phyloP scores from a whole-genome alignment of 495 filamentous ascomycete genomes.

The Bathelium albidoporum region DNA sequence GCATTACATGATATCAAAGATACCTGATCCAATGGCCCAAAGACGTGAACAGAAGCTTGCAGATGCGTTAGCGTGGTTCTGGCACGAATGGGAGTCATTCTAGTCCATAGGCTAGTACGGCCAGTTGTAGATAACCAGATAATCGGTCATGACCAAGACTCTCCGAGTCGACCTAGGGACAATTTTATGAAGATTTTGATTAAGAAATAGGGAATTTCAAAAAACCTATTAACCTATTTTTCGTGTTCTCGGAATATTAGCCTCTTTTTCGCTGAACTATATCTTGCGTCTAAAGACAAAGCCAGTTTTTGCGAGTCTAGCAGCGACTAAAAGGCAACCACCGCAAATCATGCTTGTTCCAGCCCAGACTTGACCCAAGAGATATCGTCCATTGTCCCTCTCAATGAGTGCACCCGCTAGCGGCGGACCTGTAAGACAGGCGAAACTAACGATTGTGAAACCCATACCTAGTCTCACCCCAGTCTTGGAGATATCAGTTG shows the following conservation, averaged over 20 bases:
- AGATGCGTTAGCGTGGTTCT: neutral
- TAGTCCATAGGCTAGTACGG: too few relatives aligned
- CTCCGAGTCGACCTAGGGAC: neutral
- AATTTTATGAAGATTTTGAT: neutral
- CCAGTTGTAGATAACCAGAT: neutral
- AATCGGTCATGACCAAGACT: neutral
- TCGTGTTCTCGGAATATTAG: too few relatives aligned
- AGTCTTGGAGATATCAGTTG: slow-evolving; percentile 26
- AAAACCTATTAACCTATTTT: too few relatives aligned
- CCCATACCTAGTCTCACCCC: slow-evolving; percentile 32
- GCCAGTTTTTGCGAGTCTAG: slow-evolving; percentile 22
- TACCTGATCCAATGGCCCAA: too few relatives aligned
- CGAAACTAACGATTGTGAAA: slow-evolving; percentile 26
- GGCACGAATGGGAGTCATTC: neutral
- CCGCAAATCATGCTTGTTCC: slow-evolving; percentile 19
- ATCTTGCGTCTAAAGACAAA: slow-evolving; percentile 17
- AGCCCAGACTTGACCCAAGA: slow-evolving; percentile 26
- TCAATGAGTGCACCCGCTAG: slow-evolving; percentile 30
- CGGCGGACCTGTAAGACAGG: slow-evolving; percentile 29
- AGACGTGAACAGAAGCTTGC: neutral
- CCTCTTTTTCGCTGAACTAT: too few relatives aligned
- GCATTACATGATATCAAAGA: too few relatives aligned
- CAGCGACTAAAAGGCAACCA: slow-evolving; percentile 15
- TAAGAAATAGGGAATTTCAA: too few relatives aligned
- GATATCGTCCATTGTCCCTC: slow-evolving; percentile 21